Percentiles rank a stretch among this genome's conserved stretches.
Conservation (phyloP, 495 filamentous ascomycete species). For the Lasiosphaeria ovina region DNA sequence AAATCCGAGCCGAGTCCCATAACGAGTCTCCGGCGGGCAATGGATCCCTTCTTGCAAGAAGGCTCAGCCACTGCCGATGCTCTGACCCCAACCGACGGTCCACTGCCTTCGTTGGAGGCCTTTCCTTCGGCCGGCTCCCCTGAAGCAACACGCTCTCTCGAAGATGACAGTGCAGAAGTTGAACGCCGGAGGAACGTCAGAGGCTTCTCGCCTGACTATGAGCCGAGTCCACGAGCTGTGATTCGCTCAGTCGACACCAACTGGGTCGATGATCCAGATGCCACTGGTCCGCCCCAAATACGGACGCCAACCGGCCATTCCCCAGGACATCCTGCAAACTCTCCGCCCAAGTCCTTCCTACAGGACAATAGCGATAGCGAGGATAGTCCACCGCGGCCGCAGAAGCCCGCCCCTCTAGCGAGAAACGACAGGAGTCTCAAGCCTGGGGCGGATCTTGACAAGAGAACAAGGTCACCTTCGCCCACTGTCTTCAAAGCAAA, state of each 20-base stretch:
- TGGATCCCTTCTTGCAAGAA: conserved; percentile 75
- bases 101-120: conserved; percentile 17
- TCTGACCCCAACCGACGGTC: conserved; percentile 20
- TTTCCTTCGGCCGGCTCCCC: conserved; percentile 2
- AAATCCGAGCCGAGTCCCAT: conserved; percentile 63
- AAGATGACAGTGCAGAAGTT: conserved; percentile 19
- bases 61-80: conserved; percentile 25
- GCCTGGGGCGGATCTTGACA: conserved; percentile 20
- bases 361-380: conserved; percentile 41
- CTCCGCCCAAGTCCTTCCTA: conserved; percentile 36
- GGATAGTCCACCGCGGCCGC: conserved; percentile 27
- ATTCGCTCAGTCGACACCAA: conserved; percentile 53
- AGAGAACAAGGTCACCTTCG: conserved; percentile 26
- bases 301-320: conserved; percentile 24
- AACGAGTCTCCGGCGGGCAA: conserved; percentile 82
- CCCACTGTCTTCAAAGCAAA: conserved; percentile 35
- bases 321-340: conserved; percentile 11
- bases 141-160: neutral
- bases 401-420: conserved; percentile 17
- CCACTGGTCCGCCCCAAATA: conserved; percentile 4
- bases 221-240: conserved; percentile 57
- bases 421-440: conserved; percentile 20
- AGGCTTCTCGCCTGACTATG: conserved; percentile 66
- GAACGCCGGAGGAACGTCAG: conserved; percentile 31
- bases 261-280: conserved; percentile 16